Base-by-base conservation (phyloP, 2,329 filamentous ascomycete species). In the Diaporthe caulivora region DNA sequence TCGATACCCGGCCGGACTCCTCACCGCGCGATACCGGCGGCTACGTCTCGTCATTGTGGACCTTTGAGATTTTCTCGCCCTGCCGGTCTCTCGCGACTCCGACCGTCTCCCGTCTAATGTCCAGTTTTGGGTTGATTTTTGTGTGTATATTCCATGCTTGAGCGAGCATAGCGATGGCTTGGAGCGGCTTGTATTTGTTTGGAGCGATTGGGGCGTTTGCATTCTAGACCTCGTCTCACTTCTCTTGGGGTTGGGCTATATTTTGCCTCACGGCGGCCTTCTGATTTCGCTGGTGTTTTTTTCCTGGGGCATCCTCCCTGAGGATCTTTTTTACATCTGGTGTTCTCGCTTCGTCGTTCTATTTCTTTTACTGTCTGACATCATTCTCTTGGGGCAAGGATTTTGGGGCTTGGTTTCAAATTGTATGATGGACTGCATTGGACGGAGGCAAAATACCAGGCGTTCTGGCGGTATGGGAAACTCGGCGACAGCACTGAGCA, bases 361-460 rank as follows among this genome's bases (percentile, higher is more conserved):
- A 18, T 53, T 31, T 10, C n/a, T 26, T 40, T 72, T 42, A n/a
- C 34, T 44, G 31, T 47, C 8, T 60, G 15, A 26, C 6, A 18
- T 29, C 69, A 44, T 54, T 42, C 29, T 60, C 9, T 31, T 31
- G 42, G 42, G 31, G 15, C 21, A 55, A 34, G 11, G 58, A 31
- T 34, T 60, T 24, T 29, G 42, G 58, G 26, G 15, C 57, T 49
- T 7, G 42, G 26, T 6, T 24, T 42, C 42, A 54, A 24, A 49
- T 10, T 72, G 54, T 64, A 60, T 13, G 49, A 42, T 68, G 47
- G 42, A 68, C 53, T 69, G 73, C 73, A 73, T 75, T 51, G 71
- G 74, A 40, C 51, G 57, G 74, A 77, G 77, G 77, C 78, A 76
- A 76, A 77, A 81, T 80, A 81, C 78, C 79, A 81, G 80, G 81